These are phyloP conservation scores for Adansonia madagascariensis DNA, from an alignment of 441 rosid species.

Conservation along the genomic window DNA sequence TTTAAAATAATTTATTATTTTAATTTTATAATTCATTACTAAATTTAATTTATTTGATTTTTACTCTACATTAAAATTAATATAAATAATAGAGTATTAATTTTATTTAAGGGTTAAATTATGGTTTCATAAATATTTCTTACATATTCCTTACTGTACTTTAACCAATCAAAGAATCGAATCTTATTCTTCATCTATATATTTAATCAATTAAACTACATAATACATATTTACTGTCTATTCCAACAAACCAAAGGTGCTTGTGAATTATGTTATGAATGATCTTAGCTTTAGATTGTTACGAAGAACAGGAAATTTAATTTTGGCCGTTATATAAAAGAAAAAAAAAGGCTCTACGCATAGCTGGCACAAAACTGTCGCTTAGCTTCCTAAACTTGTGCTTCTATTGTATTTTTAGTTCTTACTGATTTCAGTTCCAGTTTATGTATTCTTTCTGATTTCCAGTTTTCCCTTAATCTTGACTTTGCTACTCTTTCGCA, in stretches of 20 bases:
- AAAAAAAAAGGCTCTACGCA: not conserved
- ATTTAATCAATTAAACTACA: too few relatives aligned
- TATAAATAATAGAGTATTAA: too few relatives aligned
- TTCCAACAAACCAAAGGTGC: not conserved
- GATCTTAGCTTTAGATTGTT: not conserved
- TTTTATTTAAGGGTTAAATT: too few relatives aligned
- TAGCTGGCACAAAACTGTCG: not conserved
- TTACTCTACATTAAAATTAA: too few relatives aligned
- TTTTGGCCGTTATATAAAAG: not conserved
- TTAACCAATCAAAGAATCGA: too few relatives aligned
- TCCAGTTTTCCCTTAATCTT: constrained; percentile 17
- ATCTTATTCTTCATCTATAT: not conserved
- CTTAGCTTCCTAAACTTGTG: not conserved
- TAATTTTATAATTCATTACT: too few relatives aligned
- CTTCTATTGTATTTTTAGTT: not conserved
- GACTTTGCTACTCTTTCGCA: not conserved
- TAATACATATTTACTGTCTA: too few relatives aligned
- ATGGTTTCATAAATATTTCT: too few relatives aligned
- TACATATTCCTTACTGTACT: too few relatives aligned
- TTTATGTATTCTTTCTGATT: not conserved
- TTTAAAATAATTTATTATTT: too few relatives aligned
- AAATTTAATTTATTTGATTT: too few relatives aligned
- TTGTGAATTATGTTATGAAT: not conserved
- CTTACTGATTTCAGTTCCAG: not conserved
- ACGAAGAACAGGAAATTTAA: not conserved